phyloP scores from a whole-genome alignment of 345 rosid genomes.

The Lagerstroemia speciosa region DNA sequence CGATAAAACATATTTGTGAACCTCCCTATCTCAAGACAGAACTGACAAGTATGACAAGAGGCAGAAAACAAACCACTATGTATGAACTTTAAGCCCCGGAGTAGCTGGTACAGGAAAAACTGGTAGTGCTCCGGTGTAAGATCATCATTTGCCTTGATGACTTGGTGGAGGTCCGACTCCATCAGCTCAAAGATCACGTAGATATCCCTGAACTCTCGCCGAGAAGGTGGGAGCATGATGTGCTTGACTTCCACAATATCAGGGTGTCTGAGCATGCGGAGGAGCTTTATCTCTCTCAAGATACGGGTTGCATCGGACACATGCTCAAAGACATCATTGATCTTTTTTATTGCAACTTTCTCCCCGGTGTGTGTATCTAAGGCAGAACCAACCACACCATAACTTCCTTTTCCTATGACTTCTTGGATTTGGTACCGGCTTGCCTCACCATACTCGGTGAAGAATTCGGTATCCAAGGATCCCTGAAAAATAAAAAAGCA shows the following conservation, averaged over 20 bases:
- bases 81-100: slow-evolving; percentile 84
- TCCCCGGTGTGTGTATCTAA: slow-evolving; percentile 76
- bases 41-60: slow-evolving; percentile 7
- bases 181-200: slow-evolving; percentile 94
- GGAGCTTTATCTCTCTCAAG: slow-evolving; percentile 89
- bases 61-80: slow-evolving; percentile 57
- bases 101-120: slow-evolving; percentile 96
- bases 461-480: slow-evolving; percentile 59
- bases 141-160: slow-evolving; percentile 92
- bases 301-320: slow-evolving; percentile 98
- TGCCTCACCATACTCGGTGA: slow-evolving; percentile 97
- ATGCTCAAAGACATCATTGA: slow-evolving; percentile 92
- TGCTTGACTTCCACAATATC: slow-evolving; percentile 92
- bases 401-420: slow-evolving; percentile 96
- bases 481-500: slow-evolving; percentile 28
- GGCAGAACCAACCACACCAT: slow-evolving; percentile 95
- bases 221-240: slow-evolving; percentile 97
- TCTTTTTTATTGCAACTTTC: slow-evolving; percentile 89
- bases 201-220: slow-evolving; percentile 83
- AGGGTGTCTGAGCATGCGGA: slow-evolving; percentile 87
- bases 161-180: slow-evolving; percentile 99
- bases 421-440: slow-evolving; percentile 83
- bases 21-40: slow-evolving; percentile 1
- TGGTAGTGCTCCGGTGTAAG: slow-evolving; percentile 94
- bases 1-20: slow-evolving; percentile 12